Base-by-base conservation (phyloP, 1,284 basidiomycete genomes). In the Marasmius sp. region DNA sequence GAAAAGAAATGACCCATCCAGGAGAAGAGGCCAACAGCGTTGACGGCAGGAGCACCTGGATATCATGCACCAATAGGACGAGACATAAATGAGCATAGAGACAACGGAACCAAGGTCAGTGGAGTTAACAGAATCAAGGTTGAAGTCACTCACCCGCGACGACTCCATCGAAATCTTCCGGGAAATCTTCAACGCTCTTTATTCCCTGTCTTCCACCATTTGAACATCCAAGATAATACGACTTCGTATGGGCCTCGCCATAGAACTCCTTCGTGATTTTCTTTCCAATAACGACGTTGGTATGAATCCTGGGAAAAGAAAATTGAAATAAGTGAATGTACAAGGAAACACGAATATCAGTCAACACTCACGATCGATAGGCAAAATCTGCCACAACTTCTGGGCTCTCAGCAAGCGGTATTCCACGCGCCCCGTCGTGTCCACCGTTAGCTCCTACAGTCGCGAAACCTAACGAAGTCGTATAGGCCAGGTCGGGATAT, bases 161-260 rank as follows among this genome's bases (percentile, higher is more conserved):
- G 37, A 69, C 64, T 18, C 68, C 68, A 43, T 69, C 66, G 37
- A 67, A 68, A 56, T 68, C 67, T 12, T 63, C 65, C 1, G 67
- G 67, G 51, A 65, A 65, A 22, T 58, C 57, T 38, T 67, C 62
- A 14, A 63, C 67, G 3, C 50, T 59, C 39, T 69, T 63, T 5
- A 64, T 56, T 6, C 66, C 66, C 51, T 69, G 68, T 11, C 66
- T 50, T 18, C 68, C 68, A 34, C 68, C 68, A 9, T 64, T 62
- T 10, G 66, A 67, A 54, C 68, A 69, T 12, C 68, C 68, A 16
- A 67, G 58, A 56, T 65, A 68, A 45, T 67, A 67, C 14, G 66
- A 66, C 18, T 66, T 64, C 8, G 37, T 48, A 22, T 56, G 51
- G 1, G 61, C 48, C 3, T 33, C 16, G 11, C 64, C 61, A 43